A percentile compares a stretch with the other conserved stretches of the same genome.
These are phyloP conservation scores for Coniochaeta prunicola DNA, from an alignment of 2,329 filamentous ascomycete genomes.

Conservation along the genomic window DNA sequence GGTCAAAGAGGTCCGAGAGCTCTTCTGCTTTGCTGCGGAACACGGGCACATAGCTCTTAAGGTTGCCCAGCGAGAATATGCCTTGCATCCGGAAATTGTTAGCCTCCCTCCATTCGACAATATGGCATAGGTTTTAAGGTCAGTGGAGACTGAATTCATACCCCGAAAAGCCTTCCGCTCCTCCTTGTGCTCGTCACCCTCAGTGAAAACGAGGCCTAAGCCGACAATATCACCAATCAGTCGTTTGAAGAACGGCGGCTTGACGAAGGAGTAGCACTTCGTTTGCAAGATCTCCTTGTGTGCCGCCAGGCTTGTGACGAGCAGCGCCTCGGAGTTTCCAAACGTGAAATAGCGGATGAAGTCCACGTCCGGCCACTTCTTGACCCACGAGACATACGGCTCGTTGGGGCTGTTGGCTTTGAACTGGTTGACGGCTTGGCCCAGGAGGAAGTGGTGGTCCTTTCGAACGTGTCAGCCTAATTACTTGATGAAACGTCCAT, in stretches of 20 bases:
- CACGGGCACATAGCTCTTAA: slow-evolving; percentile 24
- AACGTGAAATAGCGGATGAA: slow-evolving; percentile 19
- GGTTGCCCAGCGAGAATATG: slow-evolving; percentile 22
- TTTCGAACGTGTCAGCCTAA: not conserved
- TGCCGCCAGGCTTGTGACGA: slow-evolving; percentile 15
- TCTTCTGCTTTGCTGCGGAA: slow-evolving; percentile 26
- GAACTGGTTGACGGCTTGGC: not conserved
- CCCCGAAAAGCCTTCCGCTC: slow-evolving; percentile 13
- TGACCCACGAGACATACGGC: slow-evolving; percentile 15
- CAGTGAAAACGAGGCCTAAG: slow-evolving; percentile 24
- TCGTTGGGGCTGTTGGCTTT: not conserved
- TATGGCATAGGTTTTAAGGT: too few species aligned
- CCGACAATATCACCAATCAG: slow-evolving; percentile 16
- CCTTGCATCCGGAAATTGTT: slow-evolving; percentile 10
- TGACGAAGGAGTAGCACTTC: slow-evolving; percentile 22
- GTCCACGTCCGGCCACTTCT: slow-evolving; percentile 14
- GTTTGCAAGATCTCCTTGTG: slow-evolving; percentile 19
- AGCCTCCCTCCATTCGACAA: slow-evolving; percentile 16
- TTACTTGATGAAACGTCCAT: not conserved
- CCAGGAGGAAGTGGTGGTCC: not conserved
- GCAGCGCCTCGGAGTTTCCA: slow-evolving; percentile 17
- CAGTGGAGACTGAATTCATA: too few species aligned
- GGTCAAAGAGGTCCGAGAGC: slow-evolving; percentile 15
- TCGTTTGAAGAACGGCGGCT: slow-evolving; percentile 19
- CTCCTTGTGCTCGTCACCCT: slow-evolving; percentile 25